Evolutionary conservation across 169 alveolate genomes (phyloP).

Genomic region (Besnoitia besnoiti): DNA sequence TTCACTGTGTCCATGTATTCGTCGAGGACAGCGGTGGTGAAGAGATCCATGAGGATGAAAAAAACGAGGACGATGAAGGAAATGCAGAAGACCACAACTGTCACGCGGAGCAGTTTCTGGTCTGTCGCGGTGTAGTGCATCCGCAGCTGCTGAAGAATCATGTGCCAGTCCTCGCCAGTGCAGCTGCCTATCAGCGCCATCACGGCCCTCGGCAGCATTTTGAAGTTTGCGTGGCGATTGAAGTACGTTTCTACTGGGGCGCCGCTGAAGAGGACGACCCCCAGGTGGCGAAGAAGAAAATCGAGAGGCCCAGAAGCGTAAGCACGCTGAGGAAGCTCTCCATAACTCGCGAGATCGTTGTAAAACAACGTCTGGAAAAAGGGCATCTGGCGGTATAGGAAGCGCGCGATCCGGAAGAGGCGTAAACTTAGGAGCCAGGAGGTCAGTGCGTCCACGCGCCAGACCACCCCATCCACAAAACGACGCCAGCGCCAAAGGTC

Average conservation of each 20-base stretch:
- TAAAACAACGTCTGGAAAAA: conserved; percentile 43
- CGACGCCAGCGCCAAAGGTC: not conserved
- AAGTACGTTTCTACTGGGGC: conserved; percentile 17
- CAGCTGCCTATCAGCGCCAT: conserved; percentile 55
- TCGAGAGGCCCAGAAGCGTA: conserved; percentile 9
- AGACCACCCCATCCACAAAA: not conserved
- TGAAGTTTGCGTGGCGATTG: conserved; percentile 29
- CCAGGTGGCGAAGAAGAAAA: conserved; percentile 46
- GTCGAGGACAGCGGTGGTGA: conserved; percentile 61
- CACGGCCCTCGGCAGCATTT: conserved; percentile 6
- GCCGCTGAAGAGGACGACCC: conserved; percentile 58
- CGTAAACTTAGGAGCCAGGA: conserved; percentile 65
- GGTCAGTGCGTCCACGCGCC: not conserved
- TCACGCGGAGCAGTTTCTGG: not conserved
- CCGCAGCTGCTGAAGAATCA: conserved; percentile 50
- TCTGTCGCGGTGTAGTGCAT: conserved; percentile 29
- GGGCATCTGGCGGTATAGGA: conserved; percentile 52
- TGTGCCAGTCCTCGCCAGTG: conserved; percentile 69
- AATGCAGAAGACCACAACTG: conserved; percentile 34
- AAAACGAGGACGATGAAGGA: conserved; percentile 50
- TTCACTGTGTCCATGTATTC: conserved; percentile 64
- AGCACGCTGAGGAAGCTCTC: conserved; percentile 33
- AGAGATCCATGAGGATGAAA: conserved; percentile 61
- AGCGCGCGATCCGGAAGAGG: conserved; percentile 55
- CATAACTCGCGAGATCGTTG: not conserved